Conservation (phyloP, 768 basidiomycete species). For the Mycena amicta region DNA sequence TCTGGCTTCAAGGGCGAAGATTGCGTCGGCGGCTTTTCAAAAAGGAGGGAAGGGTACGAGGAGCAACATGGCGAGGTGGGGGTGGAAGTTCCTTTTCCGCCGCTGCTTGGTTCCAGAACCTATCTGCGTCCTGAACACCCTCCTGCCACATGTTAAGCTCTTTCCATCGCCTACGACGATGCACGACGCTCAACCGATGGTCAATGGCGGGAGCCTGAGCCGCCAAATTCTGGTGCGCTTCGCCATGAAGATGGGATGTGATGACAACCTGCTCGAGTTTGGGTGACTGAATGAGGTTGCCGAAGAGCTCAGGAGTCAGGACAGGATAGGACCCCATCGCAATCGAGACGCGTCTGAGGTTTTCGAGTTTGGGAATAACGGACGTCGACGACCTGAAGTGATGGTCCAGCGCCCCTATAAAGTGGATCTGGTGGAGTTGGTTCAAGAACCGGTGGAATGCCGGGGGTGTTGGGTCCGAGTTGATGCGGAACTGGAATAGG, state of each 20-base stretch:
- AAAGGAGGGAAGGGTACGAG: too few species aligned
- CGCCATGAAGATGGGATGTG: constrained; percentile 16
- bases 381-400: not conserved
- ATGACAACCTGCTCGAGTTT: constrained; percentile 20
- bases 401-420: constrained; percentile 13
- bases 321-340: constrained; percentile 11
- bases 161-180: constrained; percentile 22
- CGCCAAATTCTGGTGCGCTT: constrained; percentile 7
- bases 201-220: constrained; percentile 12
- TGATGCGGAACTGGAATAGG: constrained; percentile 15
- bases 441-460: constrained; percentile 6
- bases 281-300: constrained; percentile 9
- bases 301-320: constrained; percentile 1
- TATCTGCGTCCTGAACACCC: constrained; percentile 10
- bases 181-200: constrained; percentile 16
- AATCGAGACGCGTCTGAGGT: constrained; percentile 13
- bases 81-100: constrained; percentile 15
- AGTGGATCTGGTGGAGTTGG: constrained; percentile 14
- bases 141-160: constrained; percentile 18
- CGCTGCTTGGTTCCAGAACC: constrained; percentile 20
- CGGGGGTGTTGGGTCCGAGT: not conserved
- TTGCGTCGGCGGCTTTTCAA: too few species aligned
- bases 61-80: constrained; percentile 1
- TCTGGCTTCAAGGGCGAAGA: too few species aligned
- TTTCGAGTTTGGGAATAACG: constrained; percentile 9